These are phyloP conservation scores for Daldinia sp. DNA, from an alignment of 2,329 filamentous ascomycete genomes.

Conservation along the genomic window DNA sequence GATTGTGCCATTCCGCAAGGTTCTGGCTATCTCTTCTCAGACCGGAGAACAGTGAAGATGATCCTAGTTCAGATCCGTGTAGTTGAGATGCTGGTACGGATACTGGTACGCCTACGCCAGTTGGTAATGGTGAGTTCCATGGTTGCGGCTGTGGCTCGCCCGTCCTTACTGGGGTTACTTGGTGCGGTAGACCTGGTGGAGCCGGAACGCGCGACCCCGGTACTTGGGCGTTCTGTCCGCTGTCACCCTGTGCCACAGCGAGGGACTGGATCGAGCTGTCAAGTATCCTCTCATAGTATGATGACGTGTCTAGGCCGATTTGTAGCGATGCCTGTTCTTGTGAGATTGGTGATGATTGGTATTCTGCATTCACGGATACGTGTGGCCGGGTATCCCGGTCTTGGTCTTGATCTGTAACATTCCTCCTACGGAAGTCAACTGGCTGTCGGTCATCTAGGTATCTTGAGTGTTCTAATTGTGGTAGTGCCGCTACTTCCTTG, in stretches of 20 bases:
- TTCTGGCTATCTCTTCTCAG: not conserved
- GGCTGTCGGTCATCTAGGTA: slow-evolving; percentile 12
- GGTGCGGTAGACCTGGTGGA: not conserved
- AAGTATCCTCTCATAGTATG: not conserved
- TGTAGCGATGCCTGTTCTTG: slow-evolving; percentile 4
- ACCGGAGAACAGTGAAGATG: not conserved
- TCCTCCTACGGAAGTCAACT: not conserved
- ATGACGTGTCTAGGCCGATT: not conserved
- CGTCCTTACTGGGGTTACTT: not conserved
- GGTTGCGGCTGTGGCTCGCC: not conserved
- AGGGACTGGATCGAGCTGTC: not conserved
- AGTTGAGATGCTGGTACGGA: not conserved
- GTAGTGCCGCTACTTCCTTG: slow-evolving; percentile 41
- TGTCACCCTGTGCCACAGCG: not conserved
- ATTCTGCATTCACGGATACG: slow-evolving; percentile 2
- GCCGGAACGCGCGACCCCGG: slow-evolving; percentile 8
- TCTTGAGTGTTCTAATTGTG: slow-evolving; percentile 11
- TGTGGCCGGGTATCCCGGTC: not conserved
- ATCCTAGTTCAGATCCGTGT: not conserved
- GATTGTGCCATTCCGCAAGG: slow-evolving; percentile 4
- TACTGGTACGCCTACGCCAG: not conserved
- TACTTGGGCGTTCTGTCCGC: not conserved
- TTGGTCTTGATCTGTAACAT: not conserved
- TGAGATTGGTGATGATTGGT: not conserved
- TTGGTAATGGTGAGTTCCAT: not conserved